Base-by-base conservation (phyloP, 441 rosid species). In the Pelargonium citronellum region DNA sequence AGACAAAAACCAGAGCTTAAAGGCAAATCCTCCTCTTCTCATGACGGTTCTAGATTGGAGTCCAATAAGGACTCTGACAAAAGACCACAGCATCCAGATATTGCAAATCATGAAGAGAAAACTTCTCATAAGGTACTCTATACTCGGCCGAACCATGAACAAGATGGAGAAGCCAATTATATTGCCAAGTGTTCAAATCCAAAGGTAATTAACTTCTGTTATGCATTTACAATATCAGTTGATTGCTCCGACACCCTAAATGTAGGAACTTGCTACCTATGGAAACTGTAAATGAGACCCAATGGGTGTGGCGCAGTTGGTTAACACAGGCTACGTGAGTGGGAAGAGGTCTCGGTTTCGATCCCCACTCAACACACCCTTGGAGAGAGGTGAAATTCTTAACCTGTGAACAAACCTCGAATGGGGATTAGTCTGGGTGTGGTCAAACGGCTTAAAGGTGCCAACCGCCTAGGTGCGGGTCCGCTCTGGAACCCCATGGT, bases 171-270 rank as follows among this genome's bases (percentile, higher is more conserved):
- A 79, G 66, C 71, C 71, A 19, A 41, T 51, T 70, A 69, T 34
- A 66, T 63, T 20, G 55, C 37, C 62, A n/a, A 61, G 10, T 67
- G 7, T 49, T 67, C 81, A n/a, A 73, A 67, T 37, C 53, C 80
- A 11, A 82, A 81, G 87, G 89, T 86, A 37, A 37, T 22, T 22
- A 22, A 27, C 55, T 69, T 24, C 58, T 67, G 0, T 37, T 24
- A 16, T 16, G 41, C 61, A 13, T 47, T 53, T 7, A 30, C 51
- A 47, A 2, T 13, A 47, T 20, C 8, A 27, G 10, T 34, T 47
- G 15, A 20, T n/a, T 1, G 30, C 30, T 27, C 30, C 30, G 30
- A 27, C 30, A 27, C 30, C 30, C 27, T 27, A 27, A 27, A 0
- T 27, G 2, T 27, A 27, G 30, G 1, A 27, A 27, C 22, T 62